A percentile compares a stretch with the other conserved stretches of the same genome.
Evolutionary conservation across 2,329 filamentous ascomycete genomes (phyloP).

Genomic region (Fusarium sp.): DNA sequence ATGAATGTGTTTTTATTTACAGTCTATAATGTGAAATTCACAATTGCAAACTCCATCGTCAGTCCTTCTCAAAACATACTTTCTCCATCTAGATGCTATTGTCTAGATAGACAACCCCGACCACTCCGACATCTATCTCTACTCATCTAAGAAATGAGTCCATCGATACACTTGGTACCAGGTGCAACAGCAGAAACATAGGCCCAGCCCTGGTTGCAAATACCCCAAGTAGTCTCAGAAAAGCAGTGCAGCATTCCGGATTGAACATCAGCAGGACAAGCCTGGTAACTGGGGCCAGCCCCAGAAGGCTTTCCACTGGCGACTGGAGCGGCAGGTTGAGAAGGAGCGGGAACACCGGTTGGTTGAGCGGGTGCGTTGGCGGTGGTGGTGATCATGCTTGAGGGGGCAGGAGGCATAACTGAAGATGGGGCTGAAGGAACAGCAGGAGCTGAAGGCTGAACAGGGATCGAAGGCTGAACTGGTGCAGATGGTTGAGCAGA

Average conservation of each 20-base stretch:
- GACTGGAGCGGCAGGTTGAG: not conserved
- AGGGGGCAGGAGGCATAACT: not conserved
- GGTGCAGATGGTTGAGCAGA: not conserved
- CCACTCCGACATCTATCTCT: not conserved
- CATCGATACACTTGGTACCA: conserved; percentile 39
- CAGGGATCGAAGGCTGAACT: not conserved
- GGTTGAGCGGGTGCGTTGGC: not conserved
- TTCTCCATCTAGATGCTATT: not conserved
- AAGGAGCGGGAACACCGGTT: not conserved
- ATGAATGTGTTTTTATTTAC: not conserved
- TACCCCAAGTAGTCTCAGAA: conserved; percentile 32
- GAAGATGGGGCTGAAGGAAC: not conserved
- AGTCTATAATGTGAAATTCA: not conserved
- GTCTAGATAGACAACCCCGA: not conserved
- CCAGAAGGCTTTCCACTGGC: conserved; percentile 21
- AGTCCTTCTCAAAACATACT: no score
- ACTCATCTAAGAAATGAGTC: conserved; percentile 11
- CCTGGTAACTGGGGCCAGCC: conserved; percentile 18
- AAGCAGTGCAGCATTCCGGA: conserved; percentile 36
- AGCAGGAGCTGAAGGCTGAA: not conserved
- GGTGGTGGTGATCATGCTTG: not conserved
- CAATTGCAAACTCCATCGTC: not conserved
- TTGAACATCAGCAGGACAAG: conserved; percentile 23
- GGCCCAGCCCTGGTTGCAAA: conserved; percentile 43
- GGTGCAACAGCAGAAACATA: conserved; percentile 31